Conservation (phyloP, 768 basidiomycete species). For the Suillus bovinus region DNA sequence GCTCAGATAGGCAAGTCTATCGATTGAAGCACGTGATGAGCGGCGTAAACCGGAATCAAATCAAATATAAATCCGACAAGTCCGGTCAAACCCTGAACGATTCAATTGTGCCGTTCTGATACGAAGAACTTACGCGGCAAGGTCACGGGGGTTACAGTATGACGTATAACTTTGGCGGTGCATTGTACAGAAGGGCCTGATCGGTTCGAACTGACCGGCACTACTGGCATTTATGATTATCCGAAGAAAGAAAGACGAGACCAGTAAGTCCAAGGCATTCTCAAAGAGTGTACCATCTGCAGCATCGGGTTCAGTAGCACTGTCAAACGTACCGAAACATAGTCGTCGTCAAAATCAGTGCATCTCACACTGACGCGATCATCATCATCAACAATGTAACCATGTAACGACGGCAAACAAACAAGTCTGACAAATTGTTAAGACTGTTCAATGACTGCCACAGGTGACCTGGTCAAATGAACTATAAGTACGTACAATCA, state of each 20-base stretch:
- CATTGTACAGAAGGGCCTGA: not conserved
- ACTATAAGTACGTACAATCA: conserved; percentile 4
- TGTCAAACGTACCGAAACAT: not conserved
- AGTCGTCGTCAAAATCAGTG: not conserved
- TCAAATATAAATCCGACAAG: not conserved
- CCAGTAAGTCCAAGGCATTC: not conserved
- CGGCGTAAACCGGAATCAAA: conserved; percentile 19
- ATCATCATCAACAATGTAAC: conserved; percentile 1
- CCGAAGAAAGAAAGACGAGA: too few relatives aligned
- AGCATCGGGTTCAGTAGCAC: not conserved
- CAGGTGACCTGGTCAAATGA: not conserved
- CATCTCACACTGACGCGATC: not conserved
- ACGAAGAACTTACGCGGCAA: not conserved
- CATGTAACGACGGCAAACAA: not conserved
- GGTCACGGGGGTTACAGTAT: not conserved
- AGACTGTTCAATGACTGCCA: not conserved
- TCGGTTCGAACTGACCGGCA: not conserved
- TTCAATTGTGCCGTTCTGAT: not conserved
- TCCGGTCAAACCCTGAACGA: not conserved
- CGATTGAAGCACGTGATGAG: conserved; percentile 27
- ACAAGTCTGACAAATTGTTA: conserved; percentile 5
- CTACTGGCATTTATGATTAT: not conserved
- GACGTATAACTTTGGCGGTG: not conserved
- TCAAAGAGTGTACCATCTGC: not conserved
- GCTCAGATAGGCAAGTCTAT: conserved; percentile 24